Evolutionary conservation across 2,329 filamentous ascomycete genomes (phyloP).

Genomic region (Colletotrichum zoysiae): DNA sequence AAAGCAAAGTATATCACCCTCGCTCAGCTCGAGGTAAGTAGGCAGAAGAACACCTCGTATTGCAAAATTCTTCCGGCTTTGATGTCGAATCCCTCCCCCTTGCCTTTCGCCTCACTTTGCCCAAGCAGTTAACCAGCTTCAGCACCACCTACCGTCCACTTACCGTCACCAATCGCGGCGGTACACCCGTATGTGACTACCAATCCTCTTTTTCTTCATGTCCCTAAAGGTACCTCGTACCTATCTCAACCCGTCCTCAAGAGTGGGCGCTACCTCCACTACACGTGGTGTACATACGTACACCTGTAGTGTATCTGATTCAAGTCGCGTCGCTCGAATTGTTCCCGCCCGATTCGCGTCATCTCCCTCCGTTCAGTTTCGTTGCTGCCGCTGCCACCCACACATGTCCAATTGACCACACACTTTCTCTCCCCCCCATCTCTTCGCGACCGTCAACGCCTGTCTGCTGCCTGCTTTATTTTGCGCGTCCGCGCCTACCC

Average conservation of each 20-base stretch:
- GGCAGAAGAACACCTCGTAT: not conserved
- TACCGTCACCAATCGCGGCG: not conserved
- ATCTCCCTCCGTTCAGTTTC: slow-evolving; percentile 4
- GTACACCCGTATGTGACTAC: not conserved
- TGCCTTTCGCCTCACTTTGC: not conserved
- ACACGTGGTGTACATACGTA: not conserved
- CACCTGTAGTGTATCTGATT: slow-evolving; percentile 2
- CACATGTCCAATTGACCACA: slow-evolving; percentile 7
- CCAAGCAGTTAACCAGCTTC: not conserved
- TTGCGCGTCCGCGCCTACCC: not conserved
- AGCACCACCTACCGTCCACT: not conserved
- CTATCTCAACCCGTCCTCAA: not conserved
- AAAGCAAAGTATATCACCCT: not conserved
- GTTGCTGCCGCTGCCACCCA: slow-evolving; percentile 1
- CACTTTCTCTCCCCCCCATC: not conserved
- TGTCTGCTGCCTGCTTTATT: slow-evolving; percentile 2
- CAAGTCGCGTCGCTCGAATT: slow-evolving; percentile 11
- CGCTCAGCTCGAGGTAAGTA: not conserved
- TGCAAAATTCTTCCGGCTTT: not conserved
- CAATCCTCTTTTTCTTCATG: not conserved
- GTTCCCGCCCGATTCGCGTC: slow-evolving; percentile 9
- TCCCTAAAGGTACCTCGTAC: not conserved
- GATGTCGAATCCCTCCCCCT: not conserved
- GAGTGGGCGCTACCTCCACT: slow-evolving; percentile 5
- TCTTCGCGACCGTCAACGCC: not conserved